Percentiles rank a stretch among this genome's conserved stretches.
Conservation (phyloP, 1,139 yeast genomes). For the Taiozyma onychis region DNA sequence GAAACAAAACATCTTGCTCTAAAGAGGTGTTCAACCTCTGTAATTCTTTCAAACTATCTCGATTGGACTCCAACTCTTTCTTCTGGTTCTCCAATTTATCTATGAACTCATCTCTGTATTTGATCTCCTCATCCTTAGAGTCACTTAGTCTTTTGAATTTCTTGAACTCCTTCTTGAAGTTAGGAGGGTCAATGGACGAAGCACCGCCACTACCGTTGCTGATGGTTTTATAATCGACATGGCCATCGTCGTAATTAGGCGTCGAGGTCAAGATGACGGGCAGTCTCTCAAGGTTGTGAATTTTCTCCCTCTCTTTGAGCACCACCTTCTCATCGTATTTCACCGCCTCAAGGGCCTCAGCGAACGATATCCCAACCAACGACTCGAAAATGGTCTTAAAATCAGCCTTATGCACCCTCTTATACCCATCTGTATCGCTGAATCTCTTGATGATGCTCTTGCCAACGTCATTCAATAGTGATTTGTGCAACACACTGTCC, state of each 20-base stretch:
- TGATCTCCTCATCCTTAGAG: constrained; percentile 19
- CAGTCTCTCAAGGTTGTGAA: neutral
- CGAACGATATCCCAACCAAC: constrained; percentile 22
- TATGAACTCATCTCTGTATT: constrained; percentile 22
- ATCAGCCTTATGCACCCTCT: constrained; percentile 26
- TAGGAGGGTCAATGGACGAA: constrained; percentile 8
- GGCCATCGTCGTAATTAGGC: constrained; percentile 1
- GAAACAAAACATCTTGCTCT: constrained; percentile 24
- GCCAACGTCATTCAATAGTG: constrained; percentile 22
- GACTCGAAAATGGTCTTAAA: constrained; percentile 26
- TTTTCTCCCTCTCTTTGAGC: neutral
- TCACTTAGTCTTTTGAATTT: constrained; percentile 17
- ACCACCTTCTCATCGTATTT: constrained; percentile 1
- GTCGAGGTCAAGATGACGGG: constrained; percentile 7
- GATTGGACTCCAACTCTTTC: constrained; percentile 6
- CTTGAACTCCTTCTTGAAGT: constrained; percentile 16
- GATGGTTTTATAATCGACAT: neutral
- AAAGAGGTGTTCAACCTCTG: constrained; percentile 9
- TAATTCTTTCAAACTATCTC: constrained; percentile 5
- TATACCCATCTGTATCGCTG: constrained; percentile 23
- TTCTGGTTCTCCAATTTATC: constrained; percentile 13
- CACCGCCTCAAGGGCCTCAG: constrained; percentile 15
- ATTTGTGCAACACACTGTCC: constrained; percentile 19
- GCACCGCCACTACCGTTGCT: neutral
- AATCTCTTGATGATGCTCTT: constrained; percentile 24